These are phyloP conservation scores for Neofusicoccum ribis DNA, from an alignment of 2,329 filamentous ascomycete genomes.

Conservation along the genomic window DNA sequence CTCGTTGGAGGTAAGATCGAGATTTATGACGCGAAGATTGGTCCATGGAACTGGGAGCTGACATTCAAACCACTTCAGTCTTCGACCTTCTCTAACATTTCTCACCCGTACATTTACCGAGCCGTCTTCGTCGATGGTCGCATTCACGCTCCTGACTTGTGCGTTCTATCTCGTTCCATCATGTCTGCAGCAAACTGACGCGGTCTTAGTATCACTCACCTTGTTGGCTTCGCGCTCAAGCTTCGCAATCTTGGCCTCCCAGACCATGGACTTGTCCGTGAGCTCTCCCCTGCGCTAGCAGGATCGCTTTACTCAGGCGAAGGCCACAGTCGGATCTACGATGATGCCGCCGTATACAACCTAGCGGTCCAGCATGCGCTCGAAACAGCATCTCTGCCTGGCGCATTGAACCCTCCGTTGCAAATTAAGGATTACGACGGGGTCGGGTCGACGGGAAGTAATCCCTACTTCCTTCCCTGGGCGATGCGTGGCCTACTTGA, in stretches of 20 bases:
- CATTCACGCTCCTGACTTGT: conserved; percentile 86
- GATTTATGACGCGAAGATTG: no score
- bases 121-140: conserved; percentile 95
- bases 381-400: conserved; percentile 45
- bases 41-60: not conserved
- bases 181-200: not conserved
- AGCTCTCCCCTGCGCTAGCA: conserved; percentile 83
- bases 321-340: conserved; percentile 90
- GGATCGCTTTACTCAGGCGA: conserved; percentile 90
- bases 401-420: conserved; percentile 27
- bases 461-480: conserved; percentile 92
- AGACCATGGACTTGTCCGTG: conserved; percentile 89
- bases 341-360: conserved; percentile 83
- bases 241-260: conserved; percentile 89
- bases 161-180: not conserved
- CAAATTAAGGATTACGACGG: conserved; percentile 36
- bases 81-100: conserved; percentile 79
- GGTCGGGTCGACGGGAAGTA: conserved; percentile 51
- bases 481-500: conserved; percentile 92
- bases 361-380: conserved; percentile 50
- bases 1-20: conserved; percentile 70
- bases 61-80: conserved; percentile 51
- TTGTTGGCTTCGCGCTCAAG: conserved; percentile 91
- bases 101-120: conserved; percentile 90
- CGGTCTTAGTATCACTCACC: conserved; percentile 64